These are phyloP conservation scores for Jaltomata sinuosa DNA, from an alignment of 257 asterid species.

Conservation along the genomic window DNA sequence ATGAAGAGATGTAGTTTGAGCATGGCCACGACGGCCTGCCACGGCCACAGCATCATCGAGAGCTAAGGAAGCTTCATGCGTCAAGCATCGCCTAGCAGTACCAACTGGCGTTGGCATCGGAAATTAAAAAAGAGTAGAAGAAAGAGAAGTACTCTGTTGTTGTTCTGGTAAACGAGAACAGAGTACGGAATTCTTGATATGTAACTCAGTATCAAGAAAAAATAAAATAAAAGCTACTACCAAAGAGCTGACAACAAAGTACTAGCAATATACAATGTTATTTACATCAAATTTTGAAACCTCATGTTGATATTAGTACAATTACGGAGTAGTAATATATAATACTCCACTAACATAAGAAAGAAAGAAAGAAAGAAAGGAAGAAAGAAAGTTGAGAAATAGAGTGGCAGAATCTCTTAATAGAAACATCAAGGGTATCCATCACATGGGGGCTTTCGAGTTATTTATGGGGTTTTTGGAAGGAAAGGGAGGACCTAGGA, in stretches of 20 bases:
- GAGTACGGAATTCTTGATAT: neutral
- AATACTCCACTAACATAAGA: neutral
- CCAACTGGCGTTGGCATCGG: constrained; percentile 80
- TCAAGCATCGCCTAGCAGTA: constrained; percentile 86
- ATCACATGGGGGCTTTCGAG: constrained; percentile 8
- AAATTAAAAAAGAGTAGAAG: neutral
- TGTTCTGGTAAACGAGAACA: neutral
- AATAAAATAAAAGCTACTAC: neutral
- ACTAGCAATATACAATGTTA: neutral
- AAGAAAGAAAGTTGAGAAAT: neutral
- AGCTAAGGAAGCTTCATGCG: constrained; percentile 53
- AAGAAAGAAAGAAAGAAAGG: neutral
- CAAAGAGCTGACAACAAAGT: neutral
- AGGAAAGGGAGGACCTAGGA: neutral
- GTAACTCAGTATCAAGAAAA: neutral
- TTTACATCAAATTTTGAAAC: neutral
- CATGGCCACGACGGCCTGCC: constrained; percentile 84
- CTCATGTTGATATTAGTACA: neutral
- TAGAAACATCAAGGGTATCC: constrained; percentile 2
- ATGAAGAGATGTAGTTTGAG: constrained; percentile 91
- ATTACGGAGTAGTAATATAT: neutral
- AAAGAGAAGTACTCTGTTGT: neutral
- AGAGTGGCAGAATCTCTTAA: neutral
- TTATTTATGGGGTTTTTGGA: constrained; percentile 13
- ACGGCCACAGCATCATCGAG: constrained; percentile 79